Evolutionary conservation across 257 asterid species (phyloP).

Genomic region (Coffea canephora): DNA sequence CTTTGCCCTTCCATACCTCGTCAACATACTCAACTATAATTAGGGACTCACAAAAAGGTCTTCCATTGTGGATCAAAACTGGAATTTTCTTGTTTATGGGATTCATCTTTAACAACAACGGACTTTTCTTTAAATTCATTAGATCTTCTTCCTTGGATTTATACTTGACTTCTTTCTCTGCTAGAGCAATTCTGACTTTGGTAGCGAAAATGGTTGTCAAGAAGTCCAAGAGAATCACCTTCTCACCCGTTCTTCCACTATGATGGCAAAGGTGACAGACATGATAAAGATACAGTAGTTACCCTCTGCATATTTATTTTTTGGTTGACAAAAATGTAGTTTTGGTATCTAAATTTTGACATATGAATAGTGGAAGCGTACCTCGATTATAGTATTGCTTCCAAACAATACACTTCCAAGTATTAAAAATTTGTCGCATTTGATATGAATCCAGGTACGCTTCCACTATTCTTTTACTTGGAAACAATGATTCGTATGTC

Average conservation of each 20-base stretch:
- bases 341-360: no score
- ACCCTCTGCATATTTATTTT: no score
- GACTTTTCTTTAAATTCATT: not conserved
- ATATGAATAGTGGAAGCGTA: no score
- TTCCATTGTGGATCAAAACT: slow-evolving; percentile 34
- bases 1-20: slow-evolving; percentile 26
- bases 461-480: no score
- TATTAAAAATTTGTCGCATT: no score
- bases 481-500: no score
- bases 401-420: no score
- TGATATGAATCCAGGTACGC: no score
- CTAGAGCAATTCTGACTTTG: slow-evolving; percentile 31
- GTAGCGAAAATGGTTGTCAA: slow-evolving; percentile 25
- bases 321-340: no score
- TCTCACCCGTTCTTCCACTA: slow-evolving; percentile 10
- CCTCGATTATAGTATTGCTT: no score
- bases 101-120: slow-evolving; percentile 35
- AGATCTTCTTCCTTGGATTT: slow-evolving; percentile 25
- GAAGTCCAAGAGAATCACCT: slow-evolving; percentile 22
- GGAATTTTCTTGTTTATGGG: slow-evolving; percentile 34
- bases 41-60: slow-evolving; percentile 23
- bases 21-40: slow-evolving; percentile 31
- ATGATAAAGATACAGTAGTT: no score
- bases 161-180: slow-evolving; percentile 25
- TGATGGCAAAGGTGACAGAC: no score